phyloP scores from a whole-genome alignment of 2,329 filamentous ascomycete genomes.

The Aureobasidium sp. region DNA sequence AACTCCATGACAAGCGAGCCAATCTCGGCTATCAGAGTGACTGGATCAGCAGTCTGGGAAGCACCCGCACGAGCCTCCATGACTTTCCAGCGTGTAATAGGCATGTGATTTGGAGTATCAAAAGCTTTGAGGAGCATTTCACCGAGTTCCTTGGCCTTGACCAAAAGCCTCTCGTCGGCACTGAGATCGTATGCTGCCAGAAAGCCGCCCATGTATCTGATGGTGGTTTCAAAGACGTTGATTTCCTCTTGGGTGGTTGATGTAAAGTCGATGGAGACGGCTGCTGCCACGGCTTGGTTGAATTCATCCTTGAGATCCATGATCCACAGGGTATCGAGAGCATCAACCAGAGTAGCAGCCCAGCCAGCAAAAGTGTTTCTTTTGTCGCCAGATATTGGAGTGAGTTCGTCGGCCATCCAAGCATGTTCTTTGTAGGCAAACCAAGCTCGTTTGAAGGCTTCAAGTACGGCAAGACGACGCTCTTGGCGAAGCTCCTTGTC shows the following conservation, averaged over 20 bases:
- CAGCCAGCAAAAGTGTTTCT: slow-evolving; percentile 84
- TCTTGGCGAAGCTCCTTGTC: slow-evolving; percentile 28
- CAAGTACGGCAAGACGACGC: slow-evolving; percentile 34
- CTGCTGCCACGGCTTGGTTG: slow-evolving; percentile 37
- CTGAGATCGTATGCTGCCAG: slow-evolving; percentile 32
- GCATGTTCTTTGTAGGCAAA: slow-evolving; percentile 38
- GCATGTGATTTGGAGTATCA: slow-evolving; percentile 41
- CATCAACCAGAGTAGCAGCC: slow-evolving; percentile 79
- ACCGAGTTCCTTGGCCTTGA: slow-evolving; percentile 33
- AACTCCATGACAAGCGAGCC: slow-evolving; percentile 44
- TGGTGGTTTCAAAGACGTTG: slow-evolving; percentile 46
- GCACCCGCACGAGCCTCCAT: slow-evolving; percentile 32
- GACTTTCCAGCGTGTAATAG: slow-evolving; percentile 41
- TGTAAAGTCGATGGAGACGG: slow-evolving; percentile 39
- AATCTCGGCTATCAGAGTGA: slow-evolving; percentile 41
- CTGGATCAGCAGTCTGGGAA: slow-evolving; percentile 34
- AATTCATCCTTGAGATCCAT: slow-evolving; percentile 54
- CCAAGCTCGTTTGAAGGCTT: slow-evolving; percentile 40
- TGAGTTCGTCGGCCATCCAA: slow-evolving; percentile 45
- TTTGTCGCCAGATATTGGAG: slow-evolving; percentile 47
- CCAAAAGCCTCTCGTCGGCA: slow-evolving; percentile 29
- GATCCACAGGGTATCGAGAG: slow-evolving; percentile 65
- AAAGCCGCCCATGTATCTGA: slow-evolving; percentile 36
- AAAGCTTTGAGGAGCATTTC: slow-evolving; percentile 43
- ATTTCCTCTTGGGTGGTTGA: slow-evolving; percentile 32